Evolutionary conservation across 306 rosid species (phyloP).

Genomic region (Lupinus albus): DNA sequence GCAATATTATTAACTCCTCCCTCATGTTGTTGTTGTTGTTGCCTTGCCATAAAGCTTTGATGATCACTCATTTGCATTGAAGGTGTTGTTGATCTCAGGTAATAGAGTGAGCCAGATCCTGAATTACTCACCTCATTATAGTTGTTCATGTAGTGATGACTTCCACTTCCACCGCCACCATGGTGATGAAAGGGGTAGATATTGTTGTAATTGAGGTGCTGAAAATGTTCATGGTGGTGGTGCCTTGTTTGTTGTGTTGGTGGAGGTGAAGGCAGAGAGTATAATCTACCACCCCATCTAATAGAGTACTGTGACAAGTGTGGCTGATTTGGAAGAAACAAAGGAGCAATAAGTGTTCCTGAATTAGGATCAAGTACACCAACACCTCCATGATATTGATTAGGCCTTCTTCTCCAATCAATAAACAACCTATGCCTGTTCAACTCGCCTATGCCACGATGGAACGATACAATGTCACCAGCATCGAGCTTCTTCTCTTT

Average conservation of each 20-base stretch:
- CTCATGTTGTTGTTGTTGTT: constrained; percentile 22
- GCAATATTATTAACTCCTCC: constrained; percentile 20
- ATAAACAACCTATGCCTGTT: constrained; percentile 61
- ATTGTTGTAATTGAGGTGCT: constrained; percentile 32
- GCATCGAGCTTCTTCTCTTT: constrained; percentile 87
- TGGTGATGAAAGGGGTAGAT: constrained; percentile 18
- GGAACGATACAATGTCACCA: constrained; percentile 81
- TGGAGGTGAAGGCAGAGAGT: constrained; percentile 44
- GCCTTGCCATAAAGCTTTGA: constrained; percentile 36
- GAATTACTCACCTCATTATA: constrained; percentile 41
- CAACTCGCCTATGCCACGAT: constrained; percentile 69
- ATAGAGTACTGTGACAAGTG: constrained; percentile 44
- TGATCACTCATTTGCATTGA: constrained; percentile 33
- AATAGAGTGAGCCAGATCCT: constrained; percentile 44
- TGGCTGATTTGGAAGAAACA: constrained; percentile 49
- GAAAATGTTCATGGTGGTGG: constrained; percentile 37
- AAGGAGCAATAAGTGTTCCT: constrained; percentile 37
- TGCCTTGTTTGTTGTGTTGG: constrained; percentile 8
- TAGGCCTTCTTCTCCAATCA: constrained; percentile 68
- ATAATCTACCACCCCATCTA: constrained; percentile 54
- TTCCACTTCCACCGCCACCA: not conserved
- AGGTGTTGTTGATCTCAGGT: constrained; percentile 43
- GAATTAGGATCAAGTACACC: constrained; percentile 20
- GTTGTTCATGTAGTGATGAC: not conserved
- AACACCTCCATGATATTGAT: constrained; percentile 4